A percentile compares a stretch with the other conserved stretches of the same genome.
phyloP scores from a whole-genome alignment of 2,329 filamentous ascomycete genomes.

The Botrytis paeoniae region DNA sequence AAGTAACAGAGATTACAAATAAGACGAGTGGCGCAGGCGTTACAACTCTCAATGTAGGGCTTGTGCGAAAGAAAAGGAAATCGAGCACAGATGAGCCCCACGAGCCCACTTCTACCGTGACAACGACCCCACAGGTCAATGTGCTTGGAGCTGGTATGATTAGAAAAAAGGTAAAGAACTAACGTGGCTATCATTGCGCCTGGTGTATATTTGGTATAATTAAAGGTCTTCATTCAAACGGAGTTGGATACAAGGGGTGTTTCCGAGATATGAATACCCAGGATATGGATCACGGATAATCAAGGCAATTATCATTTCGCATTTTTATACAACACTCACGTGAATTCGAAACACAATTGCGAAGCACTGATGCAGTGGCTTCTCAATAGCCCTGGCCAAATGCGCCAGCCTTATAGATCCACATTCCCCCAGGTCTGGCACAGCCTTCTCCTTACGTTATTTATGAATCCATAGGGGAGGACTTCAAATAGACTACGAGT shows the following conservation, averaged over 20 bases:
- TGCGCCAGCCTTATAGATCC: background rate
- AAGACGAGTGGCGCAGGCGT: constrained; percentile 29
- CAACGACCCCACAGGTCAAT: constrained; percentile 41
- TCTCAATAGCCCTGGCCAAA: background rate
- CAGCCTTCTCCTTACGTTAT: background rate
- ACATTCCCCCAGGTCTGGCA: background rate
- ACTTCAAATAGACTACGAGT: background rate
- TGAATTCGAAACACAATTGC: constrained; percentile 3
- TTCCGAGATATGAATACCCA: constrained; percentile 10
- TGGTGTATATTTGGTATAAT: background rate
- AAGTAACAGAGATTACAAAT: constrained; percentile 32
- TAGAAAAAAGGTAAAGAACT: constrained; percentile 55
- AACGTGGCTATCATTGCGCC: constrained; percentile 6
- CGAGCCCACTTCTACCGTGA: constrained; percentile 8
- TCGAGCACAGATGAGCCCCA: constrained; percentile 26
- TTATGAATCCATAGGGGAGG: background rate
- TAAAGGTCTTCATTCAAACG: background rate
- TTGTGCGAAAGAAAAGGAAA: constrained; percentile 53
- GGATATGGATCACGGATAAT: constrained; percentile 13
- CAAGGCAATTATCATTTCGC: background rate
- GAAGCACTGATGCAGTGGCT: background rate
- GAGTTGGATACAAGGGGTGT: constrained; percentile 2
- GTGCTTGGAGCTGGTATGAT: constrained; percentile 50
- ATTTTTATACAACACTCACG: background rate
- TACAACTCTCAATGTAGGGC: constrained; percentile 40